Conservation (phyloP, 257 asterid species). For the Fraxinus cuspidata region DNA sequence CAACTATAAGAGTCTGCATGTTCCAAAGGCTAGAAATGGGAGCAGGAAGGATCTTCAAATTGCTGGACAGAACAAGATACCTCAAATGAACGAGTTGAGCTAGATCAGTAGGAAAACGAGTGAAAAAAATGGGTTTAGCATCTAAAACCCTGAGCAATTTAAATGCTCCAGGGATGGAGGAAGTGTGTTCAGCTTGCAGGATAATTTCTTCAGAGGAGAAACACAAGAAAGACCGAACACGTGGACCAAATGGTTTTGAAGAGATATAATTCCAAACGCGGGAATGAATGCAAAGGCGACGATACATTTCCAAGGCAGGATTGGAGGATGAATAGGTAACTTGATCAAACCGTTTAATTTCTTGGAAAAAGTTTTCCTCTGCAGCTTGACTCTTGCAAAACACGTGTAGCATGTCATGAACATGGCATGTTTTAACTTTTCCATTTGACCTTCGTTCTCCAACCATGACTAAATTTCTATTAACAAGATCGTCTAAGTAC, state of each 20-base stretch:
- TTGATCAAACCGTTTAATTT: conserved; percentile 10
- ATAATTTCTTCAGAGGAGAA: conserved; percentile 2
- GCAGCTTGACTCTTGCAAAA: conserved; percentile 22
- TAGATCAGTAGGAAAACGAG: conserved; percentile 15
- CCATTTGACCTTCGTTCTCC: conserved; percentile 20
- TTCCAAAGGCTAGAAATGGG: conserved; percentile 27
- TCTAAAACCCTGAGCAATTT: conserved; percentile 28
- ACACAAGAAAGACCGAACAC: conserved; percentile 33
- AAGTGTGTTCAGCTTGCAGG: conserved; percentile 4
- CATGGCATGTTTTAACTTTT: conserved; percentile 17
- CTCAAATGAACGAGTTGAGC: conserved; percentile 25
- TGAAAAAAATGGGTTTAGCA: conserved; percentile 18
- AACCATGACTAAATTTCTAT: conserved; percentile 17
- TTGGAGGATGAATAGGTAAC: background rate
- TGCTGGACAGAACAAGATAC: conserved; percentile 24
- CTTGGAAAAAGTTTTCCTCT: conserved; percentile 16
- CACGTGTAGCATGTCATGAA: conserved; percentile 25
- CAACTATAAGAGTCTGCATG: conserved; percentile 27
- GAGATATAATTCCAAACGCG: background rate
- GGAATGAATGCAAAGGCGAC: conserved; percentile 30
- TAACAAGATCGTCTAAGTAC: conserved; percentile 21
- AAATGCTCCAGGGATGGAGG: conserved; percentile 22
- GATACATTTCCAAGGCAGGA: background rate
- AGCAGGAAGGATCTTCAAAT: conserved; percentile 14
- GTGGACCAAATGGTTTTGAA: conserved; percentile 18